Evolutionary conservation across 2,329 filamentous ascomycete genomes (phyloP).

Genomic region (Polytolypa hystricis): DNA sequence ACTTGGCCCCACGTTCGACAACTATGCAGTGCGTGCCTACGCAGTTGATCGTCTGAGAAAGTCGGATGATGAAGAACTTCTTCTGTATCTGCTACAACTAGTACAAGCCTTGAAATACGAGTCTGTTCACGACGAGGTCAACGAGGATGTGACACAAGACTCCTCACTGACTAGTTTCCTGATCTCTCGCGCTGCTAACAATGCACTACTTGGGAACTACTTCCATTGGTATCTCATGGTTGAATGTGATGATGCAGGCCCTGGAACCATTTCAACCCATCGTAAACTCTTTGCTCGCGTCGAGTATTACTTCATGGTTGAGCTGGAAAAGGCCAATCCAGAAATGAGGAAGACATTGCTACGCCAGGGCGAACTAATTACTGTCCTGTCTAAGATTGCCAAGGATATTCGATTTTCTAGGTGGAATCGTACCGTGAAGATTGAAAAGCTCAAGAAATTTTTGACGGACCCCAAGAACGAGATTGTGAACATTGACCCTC

Average conservation of each 20-base stretch:
- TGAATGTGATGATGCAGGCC: constrained; percentile 76
- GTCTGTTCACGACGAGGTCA: constrained; percentile 53
- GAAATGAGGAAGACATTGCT: constrained; percentile 66
- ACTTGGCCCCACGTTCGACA: constrained; percentile 84
- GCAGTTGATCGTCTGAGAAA: constrained; percentile 86
- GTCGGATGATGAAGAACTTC: constrained; percentile 80
- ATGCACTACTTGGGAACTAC: constrained; percentile 86
- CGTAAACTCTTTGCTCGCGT: constrained; percentile 84
- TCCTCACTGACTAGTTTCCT: constrained; percentile 84
- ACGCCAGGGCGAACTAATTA: constrained; percentile 80
- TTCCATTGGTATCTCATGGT: constrained; percentile 99
- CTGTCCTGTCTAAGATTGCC: constrained; percentile 77
- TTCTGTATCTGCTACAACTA: constrained; percentile 83
- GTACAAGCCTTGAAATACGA: constrained; percentile 96
- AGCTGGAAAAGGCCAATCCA: constrained; percentile 63
- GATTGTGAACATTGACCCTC: constrained; percentile 68
- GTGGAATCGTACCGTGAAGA: constrained; percentile 67
- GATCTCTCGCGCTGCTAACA: constrained; percentile 74
- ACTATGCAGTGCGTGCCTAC: constrained; percentile 77
- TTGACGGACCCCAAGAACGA: constrained; percentile 86
- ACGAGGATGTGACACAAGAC: constrained; percentile 54
- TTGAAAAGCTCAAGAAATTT: constrained; percentile 72
- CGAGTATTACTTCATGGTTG: constrained; percentile 90
- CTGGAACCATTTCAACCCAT: constrained; percentile 62
- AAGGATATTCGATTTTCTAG: constrained; percentile 75